A percentile compares a stretch with the other conserved stretches of the same genome.
Conservation (phyloP, 1,284 basidiomycete species). For the Sporisorium exsertum region DNA sequence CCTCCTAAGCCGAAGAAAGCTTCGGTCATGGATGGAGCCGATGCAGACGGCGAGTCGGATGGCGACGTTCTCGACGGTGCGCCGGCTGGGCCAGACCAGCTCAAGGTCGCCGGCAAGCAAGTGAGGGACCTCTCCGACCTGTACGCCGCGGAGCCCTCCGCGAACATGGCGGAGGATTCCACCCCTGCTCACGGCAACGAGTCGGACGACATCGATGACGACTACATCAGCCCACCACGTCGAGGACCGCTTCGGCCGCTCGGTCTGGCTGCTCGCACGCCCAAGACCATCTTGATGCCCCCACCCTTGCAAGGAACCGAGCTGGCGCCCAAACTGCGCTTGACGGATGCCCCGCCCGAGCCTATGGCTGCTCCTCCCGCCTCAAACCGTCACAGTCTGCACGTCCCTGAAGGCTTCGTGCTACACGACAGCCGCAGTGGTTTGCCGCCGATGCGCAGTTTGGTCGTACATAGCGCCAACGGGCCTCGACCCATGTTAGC, state of each 20-base stretch:
- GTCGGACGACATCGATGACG: constrained; percentile 54
- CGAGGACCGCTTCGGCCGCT: constrained; percentile 58
- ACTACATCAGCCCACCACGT: constrained; percentile 52
- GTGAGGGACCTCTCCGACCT: constrained; percentile 17
- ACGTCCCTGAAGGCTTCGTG: constrained; percentile 62
- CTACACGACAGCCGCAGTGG: constrained; percentile 51
- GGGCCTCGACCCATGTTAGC: constrained; percentile 52
- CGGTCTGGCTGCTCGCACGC: constrained; percentile 50
- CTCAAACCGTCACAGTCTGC: constrained; percentile 42
- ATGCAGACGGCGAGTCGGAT: constrained; percentile 40
- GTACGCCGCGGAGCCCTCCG: constrained; percentile 33
- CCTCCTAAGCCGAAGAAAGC: constrained; percentile 24
- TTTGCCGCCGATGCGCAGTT: constrained; percentile 52
- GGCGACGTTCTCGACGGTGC: constrained; percentile 25
- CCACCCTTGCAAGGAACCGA: constrained; percentile 53
- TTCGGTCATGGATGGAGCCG: constrained; percentile 10
- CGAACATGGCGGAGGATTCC: constrained; percentile 12
- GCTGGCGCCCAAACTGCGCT: constrained; percentile 42
- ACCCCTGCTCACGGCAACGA: constrained; percentile 2
- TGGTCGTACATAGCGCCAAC: constrained; percentile 55
- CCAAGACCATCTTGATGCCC: constrained; percentile 58
- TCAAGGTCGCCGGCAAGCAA: background rate
- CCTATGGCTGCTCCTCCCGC: background rate
- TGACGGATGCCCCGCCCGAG: constrained; percentile 19
- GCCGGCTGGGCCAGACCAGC: constrained; percentile 4